Conservation (phyloP, 805 yeast genomes). For the Yarrowia phangngaensis region DNA sequence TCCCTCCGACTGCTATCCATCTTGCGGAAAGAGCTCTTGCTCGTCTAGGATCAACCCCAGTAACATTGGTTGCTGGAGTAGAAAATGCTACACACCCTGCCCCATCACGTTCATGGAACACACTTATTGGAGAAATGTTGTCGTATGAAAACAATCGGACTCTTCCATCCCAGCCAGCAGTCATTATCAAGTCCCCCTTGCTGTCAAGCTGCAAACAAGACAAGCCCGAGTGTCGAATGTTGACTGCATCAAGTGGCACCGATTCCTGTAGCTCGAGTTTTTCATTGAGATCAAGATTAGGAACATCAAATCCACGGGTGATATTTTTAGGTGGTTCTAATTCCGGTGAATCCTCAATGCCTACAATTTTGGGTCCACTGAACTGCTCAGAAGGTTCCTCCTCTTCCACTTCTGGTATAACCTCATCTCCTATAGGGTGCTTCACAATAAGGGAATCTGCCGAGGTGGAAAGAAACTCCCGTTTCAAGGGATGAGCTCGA, state of each 20-base stretch:
- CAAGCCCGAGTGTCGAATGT: constrained; percentile 9
- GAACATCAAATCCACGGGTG: constrained; percentile 1
- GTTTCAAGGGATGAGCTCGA: constrained; percentile 29
- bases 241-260: constrained; percentile 8
- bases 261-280: neutral
- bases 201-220: constrained; percentile 4
- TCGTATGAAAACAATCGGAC: constrained; percentile 37
- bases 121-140: constrained; percentile 37
- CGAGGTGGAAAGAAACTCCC: constrained; percentile 36
- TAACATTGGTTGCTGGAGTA: neutral
- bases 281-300: neutral
- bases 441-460: constrained; percentile 39
- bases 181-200: constrained; percentile 26
- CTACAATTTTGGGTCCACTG: constrained; percentile 33
- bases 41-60: constrained; percentile 1
- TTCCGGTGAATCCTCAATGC: constrained; percentile 35
- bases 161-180: constrained; percentile 45
- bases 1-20: constrained; percentile 50
- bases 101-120: constrained; percentile 38
- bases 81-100: constrained; percentile 34
- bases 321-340: constrained; percentile 32
- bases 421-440: constrained; percentile 29
- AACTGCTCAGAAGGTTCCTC: neutral
- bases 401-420: constrained; percentile 6
- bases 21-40: constrained; percentile 26